These are phyloP conservation scores for Debaryomyces sp. DNA, from an alignment of 1,139 yeast genomes.

Conservation along the genomic window DNA sequence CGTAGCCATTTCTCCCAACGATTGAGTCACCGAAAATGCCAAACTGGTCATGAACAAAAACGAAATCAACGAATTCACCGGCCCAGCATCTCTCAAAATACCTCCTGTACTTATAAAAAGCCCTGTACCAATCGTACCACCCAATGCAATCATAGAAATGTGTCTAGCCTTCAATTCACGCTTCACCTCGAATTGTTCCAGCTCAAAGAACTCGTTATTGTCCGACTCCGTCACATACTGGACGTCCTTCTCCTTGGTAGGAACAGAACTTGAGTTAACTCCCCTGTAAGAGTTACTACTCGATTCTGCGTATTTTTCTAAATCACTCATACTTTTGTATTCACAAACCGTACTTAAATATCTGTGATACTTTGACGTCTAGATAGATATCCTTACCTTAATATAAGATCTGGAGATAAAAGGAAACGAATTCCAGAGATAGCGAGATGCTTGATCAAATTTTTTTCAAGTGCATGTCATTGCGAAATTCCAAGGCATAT, in stretches of 20 bases:
- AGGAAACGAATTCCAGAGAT: background rate
- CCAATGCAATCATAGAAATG: constrained; percentile 71
- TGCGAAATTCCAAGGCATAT: constrained; percentile 8
- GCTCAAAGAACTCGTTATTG: constrained; percentile 11
- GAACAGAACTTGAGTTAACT: background rate
- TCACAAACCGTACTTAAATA: background rate
- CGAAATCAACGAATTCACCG: constrained; percentile 67
- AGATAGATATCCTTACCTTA: background rate
- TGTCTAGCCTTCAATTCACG: constrained; percentile 58
- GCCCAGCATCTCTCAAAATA: constrained; percentile 67
- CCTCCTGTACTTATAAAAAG: constrained; percentile 54
- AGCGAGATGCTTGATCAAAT: constrained; percentile 1
- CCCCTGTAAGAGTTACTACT: constrained; percentile 9
- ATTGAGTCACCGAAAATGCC: constrained; percentile 66
- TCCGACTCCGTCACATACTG: constrained; percentile 16
- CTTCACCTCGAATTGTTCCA: constrained; percentile 24
- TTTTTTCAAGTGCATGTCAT: constrained; percentile 13
- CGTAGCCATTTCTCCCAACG: constrained; percentile 78
- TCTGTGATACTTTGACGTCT: background rate
- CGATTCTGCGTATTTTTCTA: constrained; percentile 14
- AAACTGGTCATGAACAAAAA: constrained; percentile 68
- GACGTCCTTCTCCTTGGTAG: constrained; percentile 11
- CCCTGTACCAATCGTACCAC: constrained; percentile 69
- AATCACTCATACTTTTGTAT: constrained; percentile 11
- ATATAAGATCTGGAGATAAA: constrained; percentile 2